Conservation (phyloP, 805 yeast species). For the Brettanomyces naardenensis region DNA sequence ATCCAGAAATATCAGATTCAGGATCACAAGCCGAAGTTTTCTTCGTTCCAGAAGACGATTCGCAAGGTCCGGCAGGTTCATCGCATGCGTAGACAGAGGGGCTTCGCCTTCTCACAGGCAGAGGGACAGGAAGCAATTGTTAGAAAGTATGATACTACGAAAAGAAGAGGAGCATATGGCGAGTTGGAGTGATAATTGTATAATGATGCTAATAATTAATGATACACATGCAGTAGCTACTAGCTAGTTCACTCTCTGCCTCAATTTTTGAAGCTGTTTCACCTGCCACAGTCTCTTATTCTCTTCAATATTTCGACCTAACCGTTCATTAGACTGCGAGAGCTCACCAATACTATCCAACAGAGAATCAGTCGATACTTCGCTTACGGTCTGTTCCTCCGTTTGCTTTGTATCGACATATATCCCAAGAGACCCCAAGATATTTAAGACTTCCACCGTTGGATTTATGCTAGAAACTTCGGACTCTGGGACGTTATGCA, state of each 20-base stretch:
- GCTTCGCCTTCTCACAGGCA: conserved; percentile 95
- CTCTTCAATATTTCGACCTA: background rate
- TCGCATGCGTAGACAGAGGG: conserved; percentile 96
- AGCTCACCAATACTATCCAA: background rate
- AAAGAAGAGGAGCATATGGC: conserved; percentile 36
- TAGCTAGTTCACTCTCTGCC: too few relatives aligned
- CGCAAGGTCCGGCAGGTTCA: conserved; percentile 97
- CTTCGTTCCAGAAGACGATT: conserved; percentile 93
- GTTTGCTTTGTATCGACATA: background rate
- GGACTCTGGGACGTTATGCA: background rate
- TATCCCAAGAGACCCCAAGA: background rate
- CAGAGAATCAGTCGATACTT: too few relatives aligned
- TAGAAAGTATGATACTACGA: conserved; percentile 92
- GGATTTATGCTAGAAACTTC: background rate
- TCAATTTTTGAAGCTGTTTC: too few relatives aligned
- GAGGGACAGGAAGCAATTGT: conserved; percentile 90
- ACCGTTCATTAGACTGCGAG: background rate
- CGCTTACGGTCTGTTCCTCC: too few relatives aligned
- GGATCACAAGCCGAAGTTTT: conserved; percentile 92
- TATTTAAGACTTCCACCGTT: background rate
- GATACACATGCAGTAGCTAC: too few relatives aligned
- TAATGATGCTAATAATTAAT: too few relatives aligned
- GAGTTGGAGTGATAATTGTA: conserved; percentile 26
- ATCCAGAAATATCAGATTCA: conserved; percentile 92
- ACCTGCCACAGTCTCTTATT: background rate